Evolutionary conservation across 2,329 filamentous ascomycete species (phyloP), one percentile per base, ranked within the genome.

Genomic region (Daldinia sp.): DNA sequence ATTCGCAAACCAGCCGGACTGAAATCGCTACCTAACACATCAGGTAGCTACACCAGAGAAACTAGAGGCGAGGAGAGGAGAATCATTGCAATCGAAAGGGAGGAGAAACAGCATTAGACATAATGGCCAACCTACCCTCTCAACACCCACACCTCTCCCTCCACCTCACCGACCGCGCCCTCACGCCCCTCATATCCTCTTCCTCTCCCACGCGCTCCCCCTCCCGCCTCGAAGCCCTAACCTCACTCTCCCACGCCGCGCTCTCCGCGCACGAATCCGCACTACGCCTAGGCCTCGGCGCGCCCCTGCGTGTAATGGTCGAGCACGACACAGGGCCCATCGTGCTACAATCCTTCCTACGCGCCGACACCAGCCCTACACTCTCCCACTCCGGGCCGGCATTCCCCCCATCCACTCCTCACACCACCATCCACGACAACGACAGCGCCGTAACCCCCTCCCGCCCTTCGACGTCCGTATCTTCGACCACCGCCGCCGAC

Each of bases 231-330:
- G 77, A 81, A 52, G 79, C 83, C n/a, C 81, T 89, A 52, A 80
- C 82, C 5, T 73, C 78, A 3, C 80, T 88, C 39, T 80, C 85
- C 29, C 79, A 80, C 45, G 80, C 81, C 50, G 83, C 85, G 13
- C 79, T 87, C 21, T 79, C 78, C 61, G 82, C 83, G 10, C 82
- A 84, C 70, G 82, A 84, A 45, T 78, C 84, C 49, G 82, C 83
- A 4, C 76, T 77, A 30, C 82, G 85, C 50, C 78, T 87, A 5
- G 81, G 80, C 47, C 79, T 86, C 41, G 86, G 86, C 67, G 70
- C 72, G 5, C 83, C 85, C 2, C 79, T 84, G 70, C 83, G 85
- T 73, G 80, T 88, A 65, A 83, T 88, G 74, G 81, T 88, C 71
- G 85, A 88, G 72, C 84, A 85, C 71, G 70, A 67, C 48, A 61